phyloP scores from a whole-genome alignment of 2,329 filamentous ascomycete species.

The Penicillium capsulatum region DNA sequence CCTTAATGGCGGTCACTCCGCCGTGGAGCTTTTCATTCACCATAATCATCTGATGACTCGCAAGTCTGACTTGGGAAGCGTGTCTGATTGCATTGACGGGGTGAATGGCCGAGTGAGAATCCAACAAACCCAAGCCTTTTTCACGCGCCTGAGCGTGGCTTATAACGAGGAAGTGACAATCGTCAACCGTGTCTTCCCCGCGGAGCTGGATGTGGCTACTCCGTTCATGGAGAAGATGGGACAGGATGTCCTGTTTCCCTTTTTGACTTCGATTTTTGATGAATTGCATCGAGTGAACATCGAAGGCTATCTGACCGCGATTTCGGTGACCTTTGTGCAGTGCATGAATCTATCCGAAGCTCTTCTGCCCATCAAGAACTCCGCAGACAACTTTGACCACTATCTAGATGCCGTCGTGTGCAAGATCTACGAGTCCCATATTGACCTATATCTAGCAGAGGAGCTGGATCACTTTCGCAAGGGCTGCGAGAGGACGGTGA shows the following conservation, averaged over 20 bases:
- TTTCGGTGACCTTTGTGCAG: slow-evolving; percentile 85
- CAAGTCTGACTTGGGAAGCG: slow-evolving; percentile 64
- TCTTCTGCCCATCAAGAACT: slow-evolving; percentile 60
- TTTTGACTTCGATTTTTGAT: slow-evolving; percentile 78
- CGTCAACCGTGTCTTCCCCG: slow-evolving; percentile 77
- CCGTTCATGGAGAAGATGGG: slow-evolving; percentile 76
- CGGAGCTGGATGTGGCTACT: slow-evolving; percentile 66
- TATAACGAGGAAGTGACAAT: slow-evolving; percentile 77
- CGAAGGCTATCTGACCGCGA: slow-evolving; percentile 74
- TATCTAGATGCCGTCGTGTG: slow-evolving; percentile 65
- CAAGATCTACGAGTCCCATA: slow-evolving; percentile 79
- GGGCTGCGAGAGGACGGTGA: slow-evolving; percentile 71
- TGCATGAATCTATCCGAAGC: slow-evolving; percentile 71
- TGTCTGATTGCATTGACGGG: slow-evolving; percentile 75
- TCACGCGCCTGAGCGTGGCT: slow-evolving; percentile 67
- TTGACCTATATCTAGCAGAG: slow-evolving; percentile 90
- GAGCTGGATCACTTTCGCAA: slow-evolving; percentile 82
- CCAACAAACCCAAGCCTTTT: slow-evolving; percentile 76
- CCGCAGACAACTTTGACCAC: slow-evolving; percentile 57
- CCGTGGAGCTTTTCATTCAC: slow-evolving; percentile 79
- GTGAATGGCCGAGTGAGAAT: slow-evolving; percentile 66
- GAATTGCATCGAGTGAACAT: slow-evolving; percentile 74
- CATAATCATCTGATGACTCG: slow-evolving; percentile 81
- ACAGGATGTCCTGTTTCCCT: slow-evolving; percentile 79
- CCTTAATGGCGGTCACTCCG: slow-evolving; percentile 74